Evolutionary conservation across 2,329 filamentous ascomycete genomes (phyloP).

Genomic region (Aspergillus persii): DNA sequence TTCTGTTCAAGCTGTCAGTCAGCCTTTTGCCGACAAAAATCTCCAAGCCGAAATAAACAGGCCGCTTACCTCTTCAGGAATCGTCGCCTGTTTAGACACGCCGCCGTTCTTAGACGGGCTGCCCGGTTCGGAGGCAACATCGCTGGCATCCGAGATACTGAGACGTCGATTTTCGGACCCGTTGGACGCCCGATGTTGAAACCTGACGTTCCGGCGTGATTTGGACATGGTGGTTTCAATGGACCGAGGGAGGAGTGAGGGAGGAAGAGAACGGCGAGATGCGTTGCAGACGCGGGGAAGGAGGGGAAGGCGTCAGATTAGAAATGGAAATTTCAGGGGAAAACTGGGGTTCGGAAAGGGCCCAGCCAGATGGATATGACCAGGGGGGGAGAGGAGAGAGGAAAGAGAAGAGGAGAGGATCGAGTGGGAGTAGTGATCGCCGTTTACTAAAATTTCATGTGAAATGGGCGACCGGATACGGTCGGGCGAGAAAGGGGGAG

Average conservation of each 20-base stretch:
- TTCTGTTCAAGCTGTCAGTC: constrained; percentile 25
- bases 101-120: constrained; percentile 51
- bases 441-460: constrained; percentile 32
- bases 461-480: constrained; percentile 28
- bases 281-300: constrained; percentile 14
- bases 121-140: constrained; percentile 48
- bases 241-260: constrained; percentile 15
- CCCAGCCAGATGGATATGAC: constrained; percentile 8
- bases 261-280: constrained; percentile 17
- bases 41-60: neutral
- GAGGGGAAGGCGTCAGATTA: constrained; percentile 14
- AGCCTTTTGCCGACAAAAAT: constrained; percentile 1
- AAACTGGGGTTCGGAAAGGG: constrained; percentile 10
- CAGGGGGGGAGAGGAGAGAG: constrained; percentile 6
- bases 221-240: constrained; percentile 46
- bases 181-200: constrained; percentile 50
- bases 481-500: constrained; percentile 12
- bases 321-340: constrained; percentile 2
- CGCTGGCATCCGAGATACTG: constrained; percentile 57
- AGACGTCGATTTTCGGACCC: constrained; percentile 49
- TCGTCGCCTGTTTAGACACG: constrained; percentile 31
- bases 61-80: constrained; percentile 34
- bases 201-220: constrained; percentile 60
- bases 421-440: constrained; percentile 15
- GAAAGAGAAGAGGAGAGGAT: constrained; percentile 5